Evolutionary conservation across 129 eudicot species (phyloP).

Genomic region (Gnaphalium uliginosum): DNA sequence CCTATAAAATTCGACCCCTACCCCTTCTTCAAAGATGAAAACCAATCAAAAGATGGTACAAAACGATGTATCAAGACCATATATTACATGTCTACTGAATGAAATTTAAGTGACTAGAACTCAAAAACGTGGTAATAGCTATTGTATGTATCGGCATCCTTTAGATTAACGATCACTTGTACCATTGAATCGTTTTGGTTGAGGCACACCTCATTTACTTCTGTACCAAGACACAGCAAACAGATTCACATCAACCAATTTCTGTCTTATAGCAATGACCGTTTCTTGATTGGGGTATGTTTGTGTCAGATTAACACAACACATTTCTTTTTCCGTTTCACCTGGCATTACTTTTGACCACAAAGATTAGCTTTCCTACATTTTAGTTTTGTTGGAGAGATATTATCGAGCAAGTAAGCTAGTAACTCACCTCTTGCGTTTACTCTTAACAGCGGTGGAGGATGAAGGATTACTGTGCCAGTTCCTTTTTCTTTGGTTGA

Average conservation of each 20-base stretch:
- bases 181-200: not conserved
- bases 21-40: not conserved
- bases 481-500: conserved; percentile 89
- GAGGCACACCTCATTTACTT: conserved; percentile 22
- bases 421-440: conserved; percentile 75
- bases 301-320: conserved; percentile 22
- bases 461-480: conserved; percentile 94
- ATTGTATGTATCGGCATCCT: conserved; percentile 20
- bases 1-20: conserved; percentile 16
- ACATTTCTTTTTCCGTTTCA: conserved; percentile 40
- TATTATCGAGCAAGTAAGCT: not conserved
- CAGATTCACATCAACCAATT: conserved; percentile 6
- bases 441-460: conserved; percentile 63
- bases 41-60: not conserved
- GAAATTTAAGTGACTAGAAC: conserved; percentile 18
- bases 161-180: conserved; percentile 10
- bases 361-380: conserved; percentile 13
- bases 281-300: conserved; percentile 19
- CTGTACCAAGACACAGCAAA: conserved; percentile 21
- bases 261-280: conserved; percentile 11
- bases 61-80: not conserved
- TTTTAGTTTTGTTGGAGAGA: not conserved
- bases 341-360: conserved; percentile 61
- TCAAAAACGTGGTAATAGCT: conserved; percentile 23
- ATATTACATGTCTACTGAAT: conserved; percentile 5